Base-by-base conservation (phyloP, 1,139 yeast genomes). In the Insectozyma bohioensis region DNA sequence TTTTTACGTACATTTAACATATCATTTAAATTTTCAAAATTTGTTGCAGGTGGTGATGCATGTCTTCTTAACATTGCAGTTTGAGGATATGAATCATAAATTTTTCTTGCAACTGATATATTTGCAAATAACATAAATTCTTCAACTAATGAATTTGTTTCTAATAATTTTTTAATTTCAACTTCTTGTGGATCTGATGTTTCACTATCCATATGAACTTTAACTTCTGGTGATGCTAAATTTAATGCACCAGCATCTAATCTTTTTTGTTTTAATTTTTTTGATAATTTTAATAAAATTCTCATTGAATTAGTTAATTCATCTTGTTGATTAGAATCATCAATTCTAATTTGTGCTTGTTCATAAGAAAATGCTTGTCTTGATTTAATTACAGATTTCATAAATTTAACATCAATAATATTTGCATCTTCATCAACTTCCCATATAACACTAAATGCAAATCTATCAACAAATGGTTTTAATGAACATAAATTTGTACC, bases 71-170 rank as follows among this genome's bases (percentile, higher is more conserved):
- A 69, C 97, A 92, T 88, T 11, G 99, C 98, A 6, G 97, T 90
- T 60, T 94, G 98, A 6, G 98, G 98, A 56, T 82, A 92, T 2
- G 95, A 81, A 39, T 87, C 95, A 56, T 80, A 86, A 30, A 92
- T 92, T 56, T 85, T 87, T 51, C 87, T 74, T 3, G 98, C 98
- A 14, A 94, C 99, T 11, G 95, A 82, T 35, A 90, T 92, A 54
- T 94, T 94, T 35, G 98, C 99, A 48, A 94, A 72, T 73, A 94
- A 74, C 99, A 94, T 94, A 61, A 94, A 94, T 60, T 94, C 99
- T 61, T 94, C 99, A 40, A 94, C 99, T 36, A 94, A 68, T 4
- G 97, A 90, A 56, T 92, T 94, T 2, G 98, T 92, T 37, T 87
- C 98, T 31, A 85, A 72, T 17, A 86, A 63, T 54, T 86, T 75